Evolutionary conservation across 208 protist species (phyloP), one percentile per base, ranked within the genome.

Genomic region (Acanthamoeba divionensis): DNA sequence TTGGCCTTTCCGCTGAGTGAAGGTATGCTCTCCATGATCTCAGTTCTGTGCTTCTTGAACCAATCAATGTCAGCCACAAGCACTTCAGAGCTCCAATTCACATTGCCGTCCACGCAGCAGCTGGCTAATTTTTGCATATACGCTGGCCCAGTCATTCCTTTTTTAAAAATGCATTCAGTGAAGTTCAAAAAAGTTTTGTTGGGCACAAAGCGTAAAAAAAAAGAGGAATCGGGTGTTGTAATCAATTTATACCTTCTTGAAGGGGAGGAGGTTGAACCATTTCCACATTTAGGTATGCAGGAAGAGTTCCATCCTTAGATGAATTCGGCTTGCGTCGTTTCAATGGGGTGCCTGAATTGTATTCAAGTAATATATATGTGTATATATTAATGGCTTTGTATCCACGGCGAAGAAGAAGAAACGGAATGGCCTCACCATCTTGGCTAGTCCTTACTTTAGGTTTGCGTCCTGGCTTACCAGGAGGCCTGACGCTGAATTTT

Each of bases 261-360:
- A 18, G 15, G 57, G 65, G 45, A 26, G 44, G 36, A n/a, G 90
- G 90, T 21, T 90, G 55, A 15, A 92, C 52, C 26, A 92, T 86
- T 73, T 90, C 71, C 60, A 92, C 90, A 48, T 92, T 92, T 13
- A 80, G 52, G 47, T 92, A 92, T 0, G 83, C 90, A 18, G 90
- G 90, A 36, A 90, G 26, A 18, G 54, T 75, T 29, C 90, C 90
- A 36, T 92, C 83, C 50, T 92, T 92, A 21, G 66, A 67, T 45
- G 52, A 85, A 63, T 92, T 92, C 21, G 90, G 82, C 48, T 92
- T 92, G 38, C 90, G 63, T 38, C 89, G 57, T 63, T 92, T 92
- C 33, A 29, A 45, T 10, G 41, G 62, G 50, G 67, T 91, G n/a
- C 52, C 12, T 73, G 26, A 2, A 47, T 21, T 24, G 13, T 6